Percentiles rank a stretch among this genome's conserved stretches.
phyloP scores from a whole-genome alignment of 169 alveolate species.

The Plasmodium relictum region DNA sequence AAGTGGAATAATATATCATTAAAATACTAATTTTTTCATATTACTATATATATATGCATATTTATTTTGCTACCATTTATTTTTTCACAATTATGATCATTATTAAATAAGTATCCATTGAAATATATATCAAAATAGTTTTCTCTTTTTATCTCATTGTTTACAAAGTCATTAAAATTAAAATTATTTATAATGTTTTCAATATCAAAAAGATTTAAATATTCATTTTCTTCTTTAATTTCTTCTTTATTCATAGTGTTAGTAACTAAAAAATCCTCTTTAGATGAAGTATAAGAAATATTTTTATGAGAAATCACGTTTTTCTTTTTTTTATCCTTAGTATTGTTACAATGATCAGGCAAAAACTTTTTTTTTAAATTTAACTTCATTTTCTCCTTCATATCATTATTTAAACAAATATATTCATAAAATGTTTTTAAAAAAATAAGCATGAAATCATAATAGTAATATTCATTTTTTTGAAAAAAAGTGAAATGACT shows the following conservation, averaged over 20 bases:
- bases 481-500: conserved; percentile 29
- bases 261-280: conserved; percentile 11
- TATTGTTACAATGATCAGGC: neutral
- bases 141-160: conserved; percentile 10
- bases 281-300: conserved; percentile 2
- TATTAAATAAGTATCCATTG: neutral
- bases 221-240: conserved; percentile 16
- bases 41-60: neutral
- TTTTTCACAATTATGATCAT: neutral
- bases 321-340: neutral
- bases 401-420: conserved; percentile 19
- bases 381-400: neutral
- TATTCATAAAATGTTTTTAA: conserved; percentile 39
- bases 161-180: conserved; percentile 44
- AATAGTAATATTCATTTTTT: conserved; percentile 45
- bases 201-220: conserved; percentile 46
- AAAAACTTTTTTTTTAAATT: neutral
- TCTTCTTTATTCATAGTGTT: too few relatives aligned
- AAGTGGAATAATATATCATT: neutral
- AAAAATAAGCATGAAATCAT: conserved; percentile 68
- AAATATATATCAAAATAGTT: conserved; percentile 12
- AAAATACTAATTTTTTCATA: neutral
- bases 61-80: neutral
- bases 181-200: conserved; percentile 58
- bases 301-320: neutral